Conservation (phyloP, 176 grass and related monocot species). For the Raddia guianensis region DNA sequence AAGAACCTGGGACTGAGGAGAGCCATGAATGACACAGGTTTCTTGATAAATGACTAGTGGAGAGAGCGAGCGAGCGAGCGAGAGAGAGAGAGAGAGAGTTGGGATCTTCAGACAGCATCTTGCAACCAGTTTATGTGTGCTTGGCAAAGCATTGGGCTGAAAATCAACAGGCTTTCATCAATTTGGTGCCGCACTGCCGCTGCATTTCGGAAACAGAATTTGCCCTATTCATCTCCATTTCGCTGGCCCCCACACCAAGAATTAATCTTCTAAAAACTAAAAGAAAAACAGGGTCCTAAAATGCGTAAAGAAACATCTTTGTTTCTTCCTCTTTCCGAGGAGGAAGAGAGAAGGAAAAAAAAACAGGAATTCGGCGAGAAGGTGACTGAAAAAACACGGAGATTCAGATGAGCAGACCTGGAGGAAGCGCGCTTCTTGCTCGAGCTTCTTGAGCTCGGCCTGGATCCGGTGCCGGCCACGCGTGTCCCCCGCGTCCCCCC, state of each 20-base stretch:
- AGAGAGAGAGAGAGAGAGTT: background rate
- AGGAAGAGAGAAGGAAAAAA: background rate
- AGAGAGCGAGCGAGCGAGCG: too few species aligned
- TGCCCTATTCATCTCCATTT: background rate
- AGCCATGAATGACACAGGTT: background rate
- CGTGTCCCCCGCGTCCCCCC: constrained; percentile 37
- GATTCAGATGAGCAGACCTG: constrained; percentile 35
- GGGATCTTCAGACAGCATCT: background rate
- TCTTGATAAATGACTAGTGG: background rate
- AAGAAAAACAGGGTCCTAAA: background rate
- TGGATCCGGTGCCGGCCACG: constrained; percentile 67
- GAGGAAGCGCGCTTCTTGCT: constrained; percentile 64
- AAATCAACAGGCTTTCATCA: background rate
- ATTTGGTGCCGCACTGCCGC: background rate
- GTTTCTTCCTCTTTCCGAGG: background rate
- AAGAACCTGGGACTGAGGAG: constrained; percentile 1
- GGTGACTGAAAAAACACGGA: background rate
- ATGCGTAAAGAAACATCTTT: background rate
- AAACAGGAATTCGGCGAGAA: background rate
- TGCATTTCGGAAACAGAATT: background rate
- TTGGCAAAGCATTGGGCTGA: background rate
- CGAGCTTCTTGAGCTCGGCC: constrained; percentile 73
- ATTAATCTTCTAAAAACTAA: background rate
- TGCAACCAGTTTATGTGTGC: background rate
- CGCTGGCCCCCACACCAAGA: background rate